phyloP scores from a whole-genome alignment of 345 rosid species.

The Anastatica hierochuntica region DNA sequence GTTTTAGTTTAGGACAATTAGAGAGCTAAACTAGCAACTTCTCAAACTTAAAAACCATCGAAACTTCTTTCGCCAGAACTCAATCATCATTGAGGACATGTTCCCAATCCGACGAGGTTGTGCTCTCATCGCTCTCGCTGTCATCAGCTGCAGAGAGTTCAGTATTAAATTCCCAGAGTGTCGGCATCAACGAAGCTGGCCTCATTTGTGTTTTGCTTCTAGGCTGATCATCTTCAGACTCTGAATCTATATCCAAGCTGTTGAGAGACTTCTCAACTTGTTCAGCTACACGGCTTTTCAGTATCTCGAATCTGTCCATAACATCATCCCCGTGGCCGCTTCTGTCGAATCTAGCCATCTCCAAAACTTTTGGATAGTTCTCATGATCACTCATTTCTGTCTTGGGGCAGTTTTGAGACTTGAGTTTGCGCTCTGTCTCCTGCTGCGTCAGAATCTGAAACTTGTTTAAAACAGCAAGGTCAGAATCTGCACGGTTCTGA shows the following conservation, averaged over 20 bases:
- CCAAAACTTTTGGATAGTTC: conserved; percentile 16
- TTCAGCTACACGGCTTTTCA: conserved; percentile 30
- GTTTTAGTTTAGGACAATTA: too few species aligned
- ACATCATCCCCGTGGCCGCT: conserved; percentile 37
- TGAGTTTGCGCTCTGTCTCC: conserved; percentile 3
- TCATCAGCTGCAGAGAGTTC: too few species aligned
- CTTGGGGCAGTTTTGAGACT: conserved; percentile 1
- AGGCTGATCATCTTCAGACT: conserved; percentile 4
- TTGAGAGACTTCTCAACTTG: conserved; percentile 11
- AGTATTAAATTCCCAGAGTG: too few species aligned
- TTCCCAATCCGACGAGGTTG: too few species aligned
- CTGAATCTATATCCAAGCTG: conserved; percentile 11
- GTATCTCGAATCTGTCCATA: conserved; percentile 40
- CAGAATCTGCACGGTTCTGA: too few species aligned
- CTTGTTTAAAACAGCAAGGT: too few species aligned
- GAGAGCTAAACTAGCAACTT: too few species aligned
- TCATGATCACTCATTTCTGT: too few species aligned
- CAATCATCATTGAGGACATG: too few species aligned
- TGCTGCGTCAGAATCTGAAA: conserved; percentile 31
- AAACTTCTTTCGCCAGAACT: too few species aligned
- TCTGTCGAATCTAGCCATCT: conserved; percentile 16
- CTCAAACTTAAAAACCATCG: conserved; percentile 7
- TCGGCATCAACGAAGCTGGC: too few species aligned
- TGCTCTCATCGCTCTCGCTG: too few species aligned
- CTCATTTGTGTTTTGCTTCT: not conserved